A percentile compares a stretch with the other conserved stretches of the same genome.
phyloP scores from a whole-genome alignment of 345 rosid genomes.

The Microthlaspi erraticum region DNA sequence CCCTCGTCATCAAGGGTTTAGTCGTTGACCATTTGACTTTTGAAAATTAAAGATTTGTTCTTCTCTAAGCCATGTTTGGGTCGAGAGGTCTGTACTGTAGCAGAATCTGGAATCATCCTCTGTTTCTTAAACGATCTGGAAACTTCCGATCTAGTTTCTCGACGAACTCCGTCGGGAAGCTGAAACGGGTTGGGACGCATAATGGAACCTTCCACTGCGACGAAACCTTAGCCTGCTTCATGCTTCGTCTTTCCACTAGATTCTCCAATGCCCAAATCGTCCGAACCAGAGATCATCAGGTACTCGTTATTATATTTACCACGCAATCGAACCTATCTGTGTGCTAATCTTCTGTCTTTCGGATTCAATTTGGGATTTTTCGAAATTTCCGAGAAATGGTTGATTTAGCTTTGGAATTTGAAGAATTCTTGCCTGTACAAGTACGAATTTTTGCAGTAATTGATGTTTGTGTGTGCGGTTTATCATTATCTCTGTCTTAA shows the following conservation, averaged over 20 bases:
- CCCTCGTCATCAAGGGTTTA: constrained; percentile 35
- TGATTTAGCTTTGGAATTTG: background rate
- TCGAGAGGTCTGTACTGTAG: constrained; percentile 24
- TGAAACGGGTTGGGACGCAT: constrained; percentile 82
- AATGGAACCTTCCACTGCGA: constrained; percentile 92
- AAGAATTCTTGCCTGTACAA: background rate
- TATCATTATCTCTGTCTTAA: background rate
- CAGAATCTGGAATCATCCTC: constrained; percentile 39
- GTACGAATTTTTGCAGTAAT: background rate
- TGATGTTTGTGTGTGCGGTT: background rate
- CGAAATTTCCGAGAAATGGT: constrained; percentile 7
- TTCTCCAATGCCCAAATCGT: constrained; percentile 72
- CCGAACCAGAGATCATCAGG: constrained; percentile 82
- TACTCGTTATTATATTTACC: constrained; percentile 8
- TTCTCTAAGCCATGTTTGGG: constrained; percentile 31
- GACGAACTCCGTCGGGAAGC: background rate
- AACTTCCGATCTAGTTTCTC: constrained; percentile 41
- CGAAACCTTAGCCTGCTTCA: constrained; percentile 91
- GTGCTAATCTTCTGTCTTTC: background rate
- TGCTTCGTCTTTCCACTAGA: constrained; percentile 78
- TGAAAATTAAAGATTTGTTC: too few relatives aligned
- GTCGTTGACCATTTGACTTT: constrained; percentile 22
- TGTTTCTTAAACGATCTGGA: constrained; percentile 25
- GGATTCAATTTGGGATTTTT: background rate
- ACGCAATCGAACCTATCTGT: background rate